These are phyloP conservation scores for Pichia sp. DNA, from an alignment of 1,139 yeast genomes.

Conservation along the genomic window DNA sequence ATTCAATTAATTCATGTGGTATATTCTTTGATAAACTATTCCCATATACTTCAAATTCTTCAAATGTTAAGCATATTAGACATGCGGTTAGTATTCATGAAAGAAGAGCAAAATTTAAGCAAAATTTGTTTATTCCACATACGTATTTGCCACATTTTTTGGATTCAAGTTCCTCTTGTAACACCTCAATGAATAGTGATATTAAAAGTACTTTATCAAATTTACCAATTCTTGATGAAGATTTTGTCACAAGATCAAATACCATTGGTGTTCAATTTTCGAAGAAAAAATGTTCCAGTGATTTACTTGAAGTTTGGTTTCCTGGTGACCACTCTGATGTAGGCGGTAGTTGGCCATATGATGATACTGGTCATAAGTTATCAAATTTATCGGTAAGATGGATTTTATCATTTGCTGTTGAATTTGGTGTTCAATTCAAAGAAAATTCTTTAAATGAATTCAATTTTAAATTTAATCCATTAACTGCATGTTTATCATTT, in stretches of 20 bases:
- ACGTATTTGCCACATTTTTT: constrained; percentile 8
- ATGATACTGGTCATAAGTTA: constrained; percentile 33
- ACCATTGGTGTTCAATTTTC: constrained; percentile 6
- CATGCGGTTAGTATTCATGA: constrained; percentile 65
- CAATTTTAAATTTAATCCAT: constrained; percentile 32
- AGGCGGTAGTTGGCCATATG: constrained; percentile 57
- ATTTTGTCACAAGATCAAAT: constrained; percentile 8
- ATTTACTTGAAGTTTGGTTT: constrained; percentile 52
- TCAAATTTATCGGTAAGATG: constrained; percentile 49
- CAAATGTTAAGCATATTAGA: constrained; percentile 49
- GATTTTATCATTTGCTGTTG: constrained; percentile 49
- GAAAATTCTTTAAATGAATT: constrained; percentile 36
- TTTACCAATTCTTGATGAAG: constrained; percentile 2
- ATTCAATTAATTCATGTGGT: constrained; percentile 61
- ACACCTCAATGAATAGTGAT: background rate
- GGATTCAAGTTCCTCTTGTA: background rate
- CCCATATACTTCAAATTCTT: constrained; percentile 47
- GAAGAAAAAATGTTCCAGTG: constrained; percentile 23
- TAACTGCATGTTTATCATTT: constrained; percentile 38
- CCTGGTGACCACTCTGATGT: constrained; percentile 63
- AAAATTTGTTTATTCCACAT: constrained; percentile 42
- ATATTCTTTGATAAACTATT: constrained; percentile 48
- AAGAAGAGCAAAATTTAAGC: constrained; percentile 55
- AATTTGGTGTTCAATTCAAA: constrained; percentile 43
- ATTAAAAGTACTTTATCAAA: background rate